phyloP scores from a whole-genome alignment of 495 filamentous ascomycete species.

The Penicillium chermesinum region DNA sequence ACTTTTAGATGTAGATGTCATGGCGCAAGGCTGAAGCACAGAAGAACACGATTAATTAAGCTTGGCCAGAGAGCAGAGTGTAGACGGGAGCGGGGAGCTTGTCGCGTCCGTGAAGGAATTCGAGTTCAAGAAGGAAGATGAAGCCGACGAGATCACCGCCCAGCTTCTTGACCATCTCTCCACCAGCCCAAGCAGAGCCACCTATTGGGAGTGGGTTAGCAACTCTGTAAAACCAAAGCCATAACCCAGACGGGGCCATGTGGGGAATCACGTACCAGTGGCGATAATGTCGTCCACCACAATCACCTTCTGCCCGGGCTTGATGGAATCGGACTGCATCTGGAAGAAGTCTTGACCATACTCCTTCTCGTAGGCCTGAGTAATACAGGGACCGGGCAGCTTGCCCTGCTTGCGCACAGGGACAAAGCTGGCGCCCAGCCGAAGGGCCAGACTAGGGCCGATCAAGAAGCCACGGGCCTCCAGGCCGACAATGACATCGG shows the following conservation, averaged over 20 bases:
- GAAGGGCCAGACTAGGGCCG: slow-evolving; percentile 82
- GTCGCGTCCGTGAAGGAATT: slow-evolving; percentile 85
- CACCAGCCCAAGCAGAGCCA: slow-evolving; percentile 86
- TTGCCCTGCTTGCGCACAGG: slow-evolving; percentile 96
- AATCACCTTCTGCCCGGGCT: slow-evolving; percentile 81
- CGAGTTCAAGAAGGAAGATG: slow-evolving; percentile 93
- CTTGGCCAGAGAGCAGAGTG: slow-evolving; percentile 70
- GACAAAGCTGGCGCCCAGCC: slow-evolving; percentile 82
- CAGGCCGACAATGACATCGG: slow-evolving; percentile 88
- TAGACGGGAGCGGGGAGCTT: slow-evolving; percentile 82
- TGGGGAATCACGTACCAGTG: slow-evolving; percentile 66
- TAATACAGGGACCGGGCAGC: slow-evolving; percentile 81
- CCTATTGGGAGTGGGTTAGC: slow-evolving; percentile 43
- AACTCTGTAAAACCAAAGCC: too few species aligned
- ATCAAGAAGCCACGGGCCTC: slow-evolving; percentile 96
- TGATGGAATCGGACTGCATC: slow-evolving; percentile 82
- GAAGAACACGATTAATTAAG: slow-evolving; percentile 10
- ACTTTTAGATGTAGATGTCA: slow-evolving; percentile 14
- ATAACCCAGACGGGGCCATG: too few species aligned
- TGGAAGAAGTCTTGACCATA: slow-evolving; percentile 96
- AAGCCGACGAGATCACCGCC: slow-evolving; percentile 83
- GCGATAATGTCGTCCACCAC: slow-evolving; percentile 98
- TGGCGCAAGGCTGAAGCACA: not conserved
- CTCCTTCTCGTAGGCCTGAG: slow-evolving; percentile 86
- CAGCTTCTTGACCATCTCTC: slow-evolving; percentile 75